These are phyloP conservation scores for Alternaria alternata DNA, from an alignment of 2,329 filamentous ascomycete species.

Conservation along the genomic window DNA sequence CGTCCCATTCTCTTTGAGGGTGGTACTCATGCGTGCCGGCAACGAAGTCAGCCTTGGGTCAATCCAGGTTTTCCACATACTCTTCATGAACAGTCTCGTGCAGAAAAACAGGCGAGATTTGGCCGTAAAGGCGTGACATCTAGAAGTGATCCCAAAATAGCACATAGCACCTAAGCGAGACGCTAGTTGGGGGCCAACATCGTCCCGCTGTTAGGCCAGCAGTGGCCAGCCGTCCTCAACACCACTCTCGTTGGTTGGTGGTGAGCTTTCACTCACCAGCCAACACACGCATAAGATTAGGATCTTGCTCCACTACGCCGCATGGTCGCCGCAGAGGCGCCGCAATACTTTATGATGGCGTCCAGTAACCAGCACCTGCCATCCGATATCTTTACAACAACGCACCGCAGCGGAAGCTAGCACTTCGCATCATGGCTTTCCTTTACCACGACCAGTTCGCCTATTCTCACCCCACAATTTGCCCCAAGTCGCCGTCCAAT, in stretches of 20 bases:
- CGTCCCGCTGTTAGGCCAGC: conserved; percentile 14
- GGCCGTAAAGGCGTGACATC: conserved; percentile 2
- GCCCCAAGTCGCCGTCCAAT: conserved; percentile 20
- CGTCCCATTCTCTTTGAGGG: not conserved
- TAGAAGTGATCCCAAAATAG: conserved; percentile 16
- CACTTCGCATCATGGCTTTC: conserved; percentile 18
- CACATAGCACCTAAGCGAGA: conserved; percentile 13
- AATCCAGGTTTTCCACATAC: not conserved
- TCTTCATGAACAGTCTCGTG: not conserved
- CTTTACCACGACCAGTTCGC: conserved; percentile 27
- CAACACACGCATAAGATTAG: conserved; percentile 14
- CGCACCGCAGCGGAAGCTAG: conserved; percentile 14
- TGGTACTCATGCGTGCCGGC: not conserved
- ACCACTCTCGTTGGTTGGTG: conserved; percentile 24
- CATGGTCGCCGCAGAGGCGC: conserved; percentile 8
- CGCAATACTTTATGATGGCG: conserved; percentile 11
- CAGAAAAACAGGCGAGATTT: not conserved
- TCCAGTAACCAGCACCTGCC: not conserved
- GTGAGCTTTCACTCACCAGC: conserved; percentile 14
- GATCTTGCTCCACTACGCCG: conserved; percentile 10
- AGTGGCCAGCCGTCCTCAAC: conserved; percentile 19
- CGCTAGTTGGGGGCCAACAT: conserved; percentile 12
- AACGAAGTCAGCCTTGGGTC: not conserved
- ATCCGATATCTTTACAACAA: conserved; percentile 8
- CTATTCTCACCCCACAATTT: conserved; percentile 16